Conservation (phyloP, 306 rosid species). For the Dryas octopetala region DNA sequence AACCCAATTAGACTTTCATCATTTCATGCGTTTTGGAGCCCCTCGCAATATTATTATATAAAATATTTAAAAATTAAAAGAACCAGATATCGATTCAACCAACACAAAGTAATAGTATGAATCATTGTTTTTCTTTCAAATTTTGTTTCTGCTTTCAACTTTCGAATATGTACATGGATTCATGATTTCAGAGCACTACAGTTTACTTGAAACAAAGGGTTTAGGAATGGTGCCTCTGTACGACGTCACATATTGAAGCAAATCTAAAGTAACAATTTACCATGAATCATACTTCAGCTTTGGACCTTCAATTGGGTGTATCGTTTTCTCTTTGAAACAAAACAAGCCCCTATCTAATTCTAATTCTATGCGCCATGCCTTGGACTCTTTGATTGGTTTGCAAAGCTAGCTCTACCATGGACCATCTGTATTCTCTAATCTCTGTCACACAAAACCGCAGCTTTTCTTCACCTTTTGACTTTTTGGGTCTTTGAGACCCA, state of each 20-base stretch:
- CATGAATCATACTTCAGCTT: neutral
- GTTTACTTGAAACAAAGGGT: neutral
- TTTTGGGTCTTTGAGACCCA: too few relatives aligned
- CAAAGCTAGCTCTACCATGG: slow-evolving; percentile 2
- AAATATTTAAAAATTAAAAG: neutral
- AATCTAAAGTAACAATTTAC: neutral
- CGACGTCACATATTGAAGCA: neutral
- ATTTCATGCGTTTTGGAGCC: neutral
- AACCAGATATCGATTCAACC: neutral
- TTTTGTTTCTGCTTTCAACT: too few relatives aligned
- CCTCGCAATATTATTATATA: too few relatives aligned
- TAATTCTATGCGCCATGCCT: neutral
- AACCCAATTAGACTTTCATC: neutral
- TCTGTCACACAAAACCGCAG: neutral
- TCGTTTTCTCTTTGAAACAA: neutral
- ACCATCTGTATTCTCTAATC: neutral
- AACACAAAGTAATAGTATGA: neutral
- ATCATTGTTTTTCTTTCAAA: neutral
- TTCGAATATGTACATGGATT: neutral
- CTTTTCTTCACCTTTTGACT: neutral
- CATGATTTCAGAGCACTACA: neutral
- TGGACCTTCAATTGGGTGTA: neutral
- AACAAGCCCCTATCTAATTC: neutral
- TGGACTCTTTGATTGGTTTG: neutral
- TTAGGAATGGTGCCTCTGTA: too few relatives aligned